Evolutionary conservation across 2,329 filamentous ascomycete genomes (phyloP).

Genomic region (Xylariales sp.): DNA sequence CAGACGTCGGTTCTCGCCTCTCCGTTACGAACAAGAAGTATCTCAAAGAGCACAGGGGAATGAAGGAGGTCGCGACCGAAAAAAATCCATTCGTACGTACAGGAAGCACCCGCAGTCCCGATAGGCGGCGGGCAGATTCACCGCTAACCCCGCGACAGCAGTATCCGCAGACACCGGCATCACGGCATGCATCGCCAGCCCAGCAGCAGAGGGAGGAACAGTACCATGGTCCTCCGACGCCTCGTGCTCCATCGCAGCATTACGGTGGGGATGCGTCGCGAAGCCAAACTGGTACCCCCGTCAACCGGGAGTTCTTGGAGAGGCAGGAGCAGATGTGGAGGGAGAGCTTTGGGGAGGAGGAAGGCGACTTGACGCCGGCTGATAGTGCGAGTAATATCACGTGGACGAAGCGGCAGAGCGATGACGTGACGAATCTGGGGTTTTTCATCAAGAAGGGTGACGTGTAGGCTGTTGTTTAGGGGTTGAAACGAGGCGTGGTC

Average conservation of each 20-base stretch:
- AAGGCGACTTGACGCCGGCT: slow-evolving; percentile 6
- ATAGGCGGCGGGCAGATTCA: too few species aligned
- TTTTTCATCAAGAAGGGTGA: slow-evolving; percentile 5
- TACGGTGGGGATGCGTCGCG: not conserved
- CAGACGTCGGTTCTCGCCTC: slow-evolving; percentile 13
- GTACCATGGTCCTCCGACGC: not conserved
- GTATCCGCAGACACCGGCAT: not conserved
- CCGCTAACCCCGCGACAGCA: not conserved
- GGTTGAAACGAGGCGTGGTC: not conserved
- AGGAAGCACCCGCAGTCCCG: too few species aligned
- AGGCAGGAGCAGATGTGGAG: slow-evolving; percentile 5
- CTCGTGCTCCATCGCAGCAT: not conserved
- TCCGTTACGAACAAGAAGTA: slow-evolving; percentile 13
- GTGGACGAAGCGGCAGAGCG: slow-evolving; percentile 4
- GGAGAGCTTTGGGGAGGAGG: slow-evolving; percentile 6
- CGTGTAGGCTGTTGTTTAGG: not conserved
- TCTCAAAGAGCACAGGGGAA: slow-evolving; percentile 9
- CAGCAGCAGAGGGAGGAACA: too few species aligned
- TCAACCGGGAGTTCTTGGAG: not conserved
- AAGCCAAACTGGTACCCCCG: not conserved
- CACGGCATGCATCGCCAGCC: not conserved
- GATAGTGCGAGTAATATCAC: slow-evolving; percentile 11
- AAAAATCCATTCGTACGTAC: not conserved
- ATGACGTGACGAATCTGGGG: slow-evolving; percentile 1
- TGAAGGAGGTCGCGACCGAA: not conserved